phyloP scores from a whole-genome alignment of 768 basidiomycete genomes.

The Rossbeevera mucosa region DNA sequence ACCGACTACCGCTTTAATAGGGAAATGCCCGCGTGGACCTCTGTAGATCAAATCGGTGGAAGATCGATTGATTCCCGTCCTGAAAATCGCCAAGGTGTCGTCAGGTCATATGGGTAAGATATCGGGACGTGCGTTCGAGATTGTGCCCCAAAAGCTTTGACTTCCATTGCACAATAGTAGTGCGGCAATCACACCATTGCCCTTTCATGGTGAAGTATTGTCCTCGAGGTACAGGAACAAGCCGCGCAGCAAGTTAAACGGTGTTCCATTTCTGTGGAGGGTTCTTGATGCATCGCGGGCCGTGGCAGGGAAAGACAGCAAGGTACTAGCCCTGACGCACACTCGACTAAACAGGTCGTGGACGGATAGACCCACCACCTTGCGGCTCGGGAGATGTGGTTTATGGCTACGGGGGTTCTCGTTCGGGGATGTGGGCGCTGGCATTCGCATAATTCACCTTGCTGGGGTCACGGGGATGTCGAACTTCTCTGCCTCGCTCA shows the following conservation, averaged over 20 bases:
- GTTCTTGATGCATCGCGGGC: background rate
- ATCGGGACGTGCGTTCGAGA: background rate
- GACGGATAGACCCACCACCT: conserved; percentile 1
- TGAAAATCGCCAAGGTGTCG: background rate
- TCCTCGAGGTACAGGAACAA: conserved; percentile 1
- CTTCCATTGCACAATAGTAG: conserved; percentile 6
- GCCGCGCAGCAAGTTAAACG: background rate
- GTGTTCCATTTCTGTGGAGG: conserved; percentile 2
- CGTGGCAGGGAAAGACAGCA: conserved; percentile 1
- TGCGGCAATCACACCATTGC: background rate
- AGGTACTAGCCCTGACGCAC: conserved; percentile 3
- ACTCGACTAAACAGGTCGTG: conserved; percentile 5
- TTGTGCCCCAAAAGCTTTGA: background rate
- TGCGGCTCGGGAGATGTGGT: conserved; percentile 6
- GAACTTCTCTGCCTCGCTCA: conserved; percentile 20
- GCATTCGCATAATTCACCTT: conserved; percentile 6
- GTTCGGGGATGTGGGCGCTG: conserved; percentile 8
- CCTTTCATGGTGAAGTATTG: conserved; percentile 2
- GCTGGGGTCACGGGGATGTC: conserved; percentile 17
- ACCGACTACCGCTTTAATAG: conserved; percentile 7
- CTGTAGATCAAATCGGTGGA: conserved; percentile 3
- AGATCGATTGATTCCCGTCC: background rate
- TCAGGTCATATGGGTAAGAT: background rate
- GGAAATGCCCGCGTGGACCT: background rate
- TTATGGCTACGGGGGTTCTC: conserved; percentile 6